These are phyloP conservation scores for Verticillium isaacii DNA, from an alignment of 2,329 filamentous ascomycete genomes.

Conservation along the genomic window DNA sequence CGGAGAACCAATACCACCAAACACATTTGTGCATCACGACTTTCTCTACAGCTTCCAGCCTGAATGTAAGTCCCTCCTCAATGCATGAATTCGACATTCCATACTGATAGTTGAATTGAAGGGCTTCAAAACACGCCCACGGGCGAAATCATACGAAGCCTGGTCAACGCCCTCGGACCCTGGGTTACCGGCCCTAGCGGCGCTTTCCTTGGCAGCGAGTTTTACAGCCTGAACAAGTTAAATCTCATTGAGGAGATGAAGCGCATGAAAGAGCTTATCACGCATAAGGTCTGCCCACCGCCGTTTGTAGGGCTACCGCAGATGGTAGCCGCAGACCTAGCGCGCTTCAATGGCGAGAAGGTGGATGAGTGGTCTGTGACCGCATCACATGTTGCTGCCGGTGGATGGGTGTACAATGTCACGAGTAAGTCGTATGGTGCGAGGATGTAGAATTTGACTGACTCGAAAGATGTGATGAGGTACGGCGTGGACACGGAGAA, in stretches of 20 bases:
- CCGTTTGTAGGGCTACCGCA: not conserved
- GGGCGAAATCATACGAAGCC: not conserved
- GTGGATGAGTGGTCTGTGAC: not conserved
- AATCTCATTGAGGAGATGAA: not conserved
- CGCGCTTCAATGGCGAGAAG: not conserved
- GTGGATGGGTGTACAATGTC: conserved; percentile 9
- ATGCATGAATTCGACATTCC: not conserved
- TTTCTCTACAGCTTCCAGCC: not conserved
- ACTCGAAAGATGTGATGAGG: not conserved
- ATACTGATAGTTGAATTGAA: not conserved
- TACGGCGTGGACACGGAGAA: not conserved
- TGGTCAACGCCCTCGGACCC: not conserved
- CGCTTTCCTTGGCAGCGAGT: not conserved
- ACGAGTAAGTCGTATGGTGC: conserved; percentile 6
- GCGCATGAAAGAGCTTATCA: not conserved
- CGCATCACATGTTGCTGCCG: not conserved
- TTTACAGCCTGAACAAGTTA: not conserved
- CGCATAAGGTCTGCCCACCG: not conserved
- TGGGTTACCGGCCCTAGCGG: not conserved
- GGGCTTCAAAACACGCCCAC: not conserved
- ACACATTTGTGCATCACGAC: conserved; percentile 2
- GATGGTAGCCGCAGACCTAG: not conserved
- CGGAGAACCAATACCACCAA: not conserved
- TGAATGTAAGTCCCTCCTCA: not conserved
- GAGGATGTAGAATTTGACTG: not conserved